Base-by-base conservation (phyloP, 768 basidiomycete genomes). In the Solioccasus polychromus region DNA sequence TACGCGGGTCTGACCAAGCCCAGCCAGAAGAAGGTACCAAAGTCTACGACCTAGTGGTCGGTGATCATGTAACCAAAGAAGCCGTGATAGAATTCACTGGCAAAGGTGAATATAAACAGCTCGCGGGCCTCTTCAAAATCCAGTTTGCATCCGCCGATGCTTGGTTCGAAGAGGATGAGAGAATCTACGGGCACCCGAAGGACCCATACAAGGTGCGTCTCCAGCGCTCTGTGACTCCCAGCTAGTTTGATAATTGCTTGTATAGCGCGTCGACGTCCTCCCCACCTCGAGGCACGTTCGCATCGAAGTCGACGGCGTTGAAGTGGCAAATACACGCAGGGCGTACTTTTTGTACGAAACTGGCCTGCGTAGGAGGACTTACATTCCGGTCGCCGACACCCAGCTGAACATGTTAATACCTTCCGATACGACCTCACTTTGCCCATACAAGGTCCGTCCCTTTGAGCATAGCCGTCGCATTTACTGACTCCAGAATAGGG, bases 161-260 rank as follows among this genome's bases (percentile, higher is more conserved):
- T 3, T 85, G 83, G 83, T 81, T 83, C 41, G 82, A 85, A 65
- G 82, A 85, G 56, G 82, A 83, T 39, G 81, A 85, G 38, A 61
- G 77, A 44, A 72, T 84, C 25, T 78, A 71, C 45, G 67, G 72
- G 2, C 83, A 85, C 48, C 78, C 80, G 8, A 83, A 79, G 53
- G 82, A 85, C 58, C 82, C 82, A 1, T 85, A 82, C 64, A 85
- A 85, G 71, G 83, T 82, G 3, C 35, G 47, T n/a, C 22, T 1
- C 11, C 20, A 17, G 14, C 7, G 34, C 10, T 9, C 14, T 25
- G 8, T 7, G 28, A 7, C 12, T 28, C 28, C 7, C 28, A 7
- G 7, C 12, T 28, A 7, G 28, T 12, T 31, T 8, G 14, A 9
- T 31, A 8, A 12, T 31, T 9, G 11, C 11, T 3, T 15, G 11